These are phyloP conservation scores for Chaetomiaceae sp. DNA, from an alignment of 2,329 filamentous ascomycete species.

Conservation along the genomic window DNA sequence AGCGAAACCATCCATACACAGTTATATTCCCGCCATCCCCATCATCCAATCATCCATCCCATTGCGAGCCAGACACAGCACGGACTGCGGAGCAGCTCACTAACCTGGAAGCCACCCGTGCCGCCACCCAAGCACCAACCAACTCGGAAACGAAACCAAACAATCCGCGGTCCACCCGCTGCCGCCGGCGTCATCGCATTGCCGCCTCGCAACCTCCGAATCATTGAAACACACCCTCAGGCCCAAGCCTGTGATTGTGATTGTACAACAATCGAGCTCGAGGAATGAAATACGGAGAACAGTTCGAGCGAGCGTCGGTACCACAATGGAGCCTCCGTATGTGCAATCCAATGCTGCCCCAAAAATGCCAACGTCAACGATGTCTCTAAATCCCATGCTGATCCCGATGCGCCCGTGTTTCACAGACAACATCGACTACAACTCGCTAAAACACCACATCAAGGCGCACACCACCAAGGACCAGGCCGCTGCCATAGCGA, in stretches of 20 bases:
- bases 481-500: slow-evolving; percentile 64
- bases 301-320: slow-evolving; percentile 69
- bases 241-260: background rate
- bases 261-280: background rate
- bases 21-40: too few species aligned
- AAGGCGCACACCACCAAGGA: slow-evolving; percentile 71
- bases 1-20: too few species aligned
- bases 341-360: background rate
- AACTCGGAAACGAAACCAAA: too few species aligned
- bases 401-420: slow-evolving; percentile 6
- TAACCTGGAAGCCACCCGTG: too few species aligned
- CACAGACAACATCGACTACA: slow-evolving; percentile 82
- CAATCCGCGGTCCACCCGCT: too few species aligned
- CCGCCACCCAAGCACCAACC: too few species aligned
- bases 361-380: background rate
- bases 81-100: too few species aligned
- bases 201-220: background rate
- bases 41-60: too few species aligned
- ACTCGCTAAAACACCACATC: slow-evolving; percentile 79
- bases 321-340: slow-evolving; percentile 76
- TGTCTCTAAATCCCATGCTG: background rate
- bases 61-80: too few species aligned
- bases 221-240: background rate
- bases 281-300: slow-evolving; percentile 71
- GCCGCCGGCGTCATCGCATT: too few species aligned